phyloP scores from a whole-genome alignment of 495 filamentous ascomycete species.

The Astrothelium subdiscretum region DNA sequence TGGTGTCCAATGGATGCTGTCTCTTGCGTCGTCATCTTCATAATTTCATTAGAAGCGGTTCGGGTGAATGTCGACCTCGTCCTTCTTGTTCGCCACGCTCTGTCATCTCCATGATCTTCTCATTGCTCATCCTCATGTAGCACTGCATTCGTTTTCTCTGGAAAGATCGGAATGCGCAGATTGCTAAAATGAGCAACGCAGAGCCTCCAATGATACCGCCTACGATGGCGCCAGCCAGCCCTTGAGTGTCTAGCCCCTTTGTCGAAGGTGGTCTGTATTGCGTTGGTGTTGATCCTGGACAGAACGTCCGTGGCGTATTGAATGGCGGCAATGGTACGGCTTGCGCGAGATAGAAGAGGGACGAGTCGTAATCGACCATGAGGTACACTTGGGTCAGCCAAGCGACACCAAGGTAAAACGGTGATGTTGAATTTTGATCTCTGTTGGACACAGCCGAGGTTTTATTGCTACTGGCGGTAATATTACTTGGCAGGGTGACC shows the following conservation, averaged over 20 bases:
- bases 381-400: constrained; percentile 26
- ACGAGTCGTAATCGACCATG: constrained; percentile 24
- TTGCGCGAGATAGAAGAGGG: constrained; percentile 23
- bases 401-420: constrained; percentile 23
- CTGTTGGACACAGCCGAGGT: constrained; percentile 20
- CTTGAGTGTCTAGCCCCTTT: constrained; percentile 11
- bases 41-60: not conserved
- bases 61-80: not conserved
- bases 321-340: constrained; percentile 18
- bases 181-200: constrained; percentile 7
- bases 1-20: not conserved
- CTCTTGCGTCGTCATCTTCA: not conserved
- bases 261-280: constrained; percentile 11
- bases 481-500: constrained; percentile 21
- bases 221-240: constrained; percentile 22
- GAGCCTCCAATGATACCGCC: constrained; percentile 23
- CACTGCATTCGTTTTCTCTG: not conserved
- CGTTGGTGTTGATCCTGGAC: constrained; percentile 15
- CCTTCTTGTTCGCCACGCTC: not conserved
- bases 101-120: not conserved
- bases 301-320: constrained; percentile 23
- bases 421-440: constrained; percentile 8
- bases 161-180: constrained; percentile 5
- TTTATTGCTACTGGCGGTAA: constrained; percentile 16
- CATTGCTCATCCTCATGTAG: not conserved